Percentiles rank a stretch among this genome's conserved stretches.
phyloP scores from a whole-genome alignment of 75 land plant genomes.

The Pinus tabuliformis region DNA sequence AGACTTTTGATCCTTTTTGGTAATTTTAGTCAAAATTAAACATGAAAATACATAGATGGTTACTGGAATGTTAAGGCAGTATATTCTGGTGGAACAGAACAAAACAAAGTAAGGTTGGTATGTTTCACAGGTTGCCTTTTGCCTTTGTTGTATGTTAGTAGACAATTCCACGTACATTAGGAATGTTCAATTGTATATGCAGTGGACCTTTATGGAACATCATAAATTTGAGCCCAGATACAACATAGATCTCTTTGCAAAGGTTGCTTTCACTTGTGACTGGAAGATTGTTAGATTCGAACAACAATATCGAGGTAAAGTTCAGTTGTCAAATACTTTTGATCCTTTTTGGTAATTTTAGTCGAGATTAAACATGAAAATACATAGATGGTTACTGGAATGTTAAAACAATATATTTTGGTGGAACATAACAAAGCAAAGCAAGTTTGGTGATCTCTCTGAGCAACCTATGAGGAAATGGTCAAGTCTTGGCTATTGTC shows the following conservation, averaged over 20 bases:
- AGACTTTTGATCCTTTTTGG: neutral
- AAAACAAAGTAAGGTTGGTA: no score
- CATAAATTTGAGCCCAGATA: conserved; percentile 59
- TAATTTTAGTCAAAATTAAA: neutral
- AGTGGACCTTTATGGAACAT: conserved; percentile 28
- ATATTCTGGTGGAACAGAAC: conserved; percentile 36
- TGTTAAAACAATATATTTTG: neutral
- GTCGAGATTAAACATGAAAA: neutral
- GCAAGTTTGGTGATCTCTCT: no score
- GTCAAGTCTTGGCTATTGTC: neutral
- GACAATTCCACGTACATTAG: no score
- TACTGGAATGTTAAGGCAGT: neutral
- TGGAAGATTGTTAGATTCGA: conserved; percentile 82
- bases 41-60: neutral
- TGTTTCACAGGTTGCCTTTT: no score
- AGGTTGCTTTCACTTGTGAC: conserved; percentile 77
- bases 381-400: neutral
- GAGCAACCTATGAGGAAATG: conserved; percentile 30
- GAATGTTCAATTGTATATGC: neutral
- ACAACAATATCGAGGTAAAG: conserved; percentile 55
- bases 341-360: neutral
- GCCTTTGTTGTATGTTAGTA: no score
- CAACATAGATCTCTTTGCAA: conserved; percentile 59
- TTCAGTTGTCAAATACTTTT: conserved; percentile 1
- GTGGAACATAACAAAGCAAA: conserved; percentile 53